Evolutionary conservation across 1,139 yeast species (phyloP), one percentile per base, ranked within the genome.

Genomic region (Candida sp.): DNA sequence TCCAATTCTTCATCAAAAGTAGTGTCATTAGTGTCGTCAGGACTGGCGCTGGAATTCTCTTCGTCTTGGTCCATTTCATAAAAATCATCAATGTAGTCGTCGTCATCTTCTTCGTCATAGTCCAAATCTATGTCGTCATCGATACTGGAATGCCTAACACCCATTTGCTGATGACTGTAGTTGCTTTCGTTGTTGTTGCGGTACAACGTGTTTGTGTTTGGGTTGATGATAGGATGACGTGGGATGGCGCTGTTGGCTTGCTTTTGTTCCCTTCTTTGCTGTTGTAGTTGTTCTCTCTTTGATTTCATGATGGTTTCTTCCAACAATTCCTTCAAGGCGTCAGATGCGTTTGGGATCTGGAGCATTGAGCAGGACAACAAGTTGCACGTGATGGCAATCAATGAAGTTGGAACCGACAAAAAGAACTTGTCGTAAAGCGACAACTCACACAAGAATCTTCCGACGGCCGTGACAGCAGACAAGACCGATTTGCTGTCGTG

Each of bases 371-470:
- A 82, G 11, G 97, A 90, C 58, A 93, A 69, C 48, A 87, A 66
- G 60, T 87, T 85, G 28, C 94, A 88, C 1, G 96, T 78, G 26
- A 84, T 71, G 7, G 96, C 88, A 30, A 90, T 77, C 46, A 83
- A 63, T 1, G 92, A 83, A 0, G 92, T 75, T 17, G 86, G 79
- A 53, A 81, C 79, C 40, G 81, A 77, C 49, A 92, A 70, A 62
- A 87, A 90, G 43, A 78, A 78, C 57, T 89, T 81, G 57, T 88
- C 88, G 66, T 88, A 92, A 26, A 91, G 70, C 0, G 97, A 78
- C 48, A 89, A 70, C 67, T 91, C 97, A 65, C 96, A 85, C 35
- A 91, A 76, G 62, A 86, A 89, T 56, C 90, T 75, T 2, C 88
- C 75, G 44, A 85, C 78, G 4, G 84, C 86, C 35, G 78, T 77